Evolutionary conservation across 768 basidiomycete species (phyloP).

Genomic region (Rhizopogon vinicolor): DNA sequence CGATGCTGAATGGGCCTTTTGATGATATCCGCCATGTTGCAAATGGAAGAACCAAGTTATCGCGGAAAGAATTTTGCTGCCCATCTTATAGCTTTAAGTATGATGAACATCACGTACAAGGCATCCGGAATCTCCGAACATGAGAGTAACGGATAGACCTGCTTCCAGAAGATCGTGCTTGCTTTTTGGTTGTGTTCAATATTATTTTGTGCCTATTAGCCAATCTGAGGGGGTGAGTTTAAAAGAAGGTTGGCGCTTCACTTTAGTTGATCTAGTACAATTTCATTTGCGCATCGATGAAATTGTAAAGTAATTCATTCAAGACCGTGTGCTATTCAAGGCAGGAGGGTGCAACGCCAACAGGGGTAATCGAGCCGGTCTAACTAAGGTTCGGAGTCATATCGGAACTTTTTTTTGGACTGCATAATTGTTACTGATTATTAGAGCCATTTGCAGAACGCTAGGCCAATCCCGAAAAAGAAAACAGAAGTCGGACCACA

Average conservation of each 20-base stretch:
- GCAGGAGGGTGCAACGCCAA: neutral
- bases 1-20: constrained; percentile 11
- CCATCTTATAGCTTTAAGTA: constrained; percentile 18
- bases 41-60: neutral
- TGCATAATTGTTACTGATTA: no score
- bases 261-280: neutral
- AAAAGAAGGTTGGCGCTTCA: neutral
- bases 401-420: no score
- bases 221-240: constrained; percentile 6
- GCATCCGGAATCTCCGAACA: neutral
- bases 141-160: constrained; percentile 4
- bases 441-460: no score
- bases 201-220: neutral
- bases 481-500: no score
- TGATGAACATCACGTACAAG: neutral
- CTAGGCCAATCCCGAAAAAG: no score
- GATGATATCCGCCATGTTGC: constrained; percentile 16
- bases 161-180: neutral
- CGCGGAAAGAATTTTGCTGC: neutral
- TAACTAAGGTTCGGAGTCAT: no score
- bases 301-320: neutral
- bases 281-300: no score
- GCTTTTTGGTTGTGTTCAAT: neutral
- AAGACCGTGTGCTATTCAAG: constrained; percentile 7
- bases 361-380: neutral